These are phyloP conservation scores for Lepidium aucheri DNA, from an alignment of 345 rosid genomes.

Conservation along the genomic window DNA sequence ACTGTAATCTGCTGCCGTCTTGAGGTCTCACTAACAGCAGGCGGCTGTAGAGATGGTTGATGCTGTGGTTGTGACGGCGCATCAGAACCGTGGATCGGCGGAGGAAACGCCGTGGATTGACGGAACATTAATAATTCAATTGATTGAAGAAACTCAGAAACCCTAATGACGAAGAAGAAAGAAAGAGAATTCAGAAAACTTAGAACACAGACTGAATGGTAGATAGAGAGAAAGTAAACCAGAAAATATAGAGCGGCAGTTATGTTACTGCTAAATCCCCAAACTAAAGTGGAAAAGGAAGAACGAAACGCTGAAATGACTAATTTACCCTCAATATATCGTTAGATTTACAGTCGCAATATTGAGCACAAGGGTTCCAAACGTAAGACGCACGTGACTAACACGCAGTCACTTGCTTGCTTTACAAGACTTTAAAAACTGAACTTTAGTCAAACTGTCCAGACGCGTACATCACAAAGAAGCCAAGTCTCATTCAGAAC, in stretches of 20 bases:
- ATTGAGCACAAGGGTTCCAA: background rate
- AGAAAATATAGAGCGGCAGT: slow-evolving; percentile 25
- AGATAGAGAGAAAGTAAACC: background rate
- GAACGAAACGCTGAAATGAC: background rate
- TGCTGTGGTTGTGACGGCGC: background rate
- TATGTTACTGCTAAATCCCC: slow-evolving; percentile 15
- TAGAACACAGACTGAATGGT: slow-evolving; percentile 3
- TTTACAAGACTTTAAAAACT: slow-evolving; percentile 1
- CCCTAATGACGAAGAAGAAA: slow-evolving; percentile 9
- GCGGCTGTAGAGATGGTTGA: slow-evolving; percentile 2
- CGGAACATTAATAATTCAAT: slow-evolving; percentile 17
- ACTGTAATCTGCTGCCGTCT: slow-evolving; percentile 40
- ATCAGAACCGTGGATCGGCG: slow-evolving; percentile 19
- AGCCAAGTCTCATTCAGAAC: background rate
- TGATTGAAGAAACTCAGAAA: background rate
- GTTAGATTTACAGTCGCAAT: background rate
- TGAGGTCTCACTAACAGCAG: slow-evolving; percentile 16
- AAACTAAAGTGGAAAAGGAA: background rate
- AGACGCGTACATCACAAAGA: background rate
- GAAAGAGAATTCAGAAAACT: background rate
- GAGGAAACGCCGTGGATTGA: slow-evolving; percentile 22
- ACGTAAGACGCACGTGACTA: slow-evolving; percentile 26
- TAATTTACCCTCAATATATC: background rate
- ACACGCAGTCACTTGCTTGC: slow-evolving; percentile 16
- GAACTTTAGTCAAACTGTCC: slow-evolving; percentile 10